Base-by-base conservation (phyloP, 805 yeast species). In the Kluyveromyces wickerhamii region DNA sequence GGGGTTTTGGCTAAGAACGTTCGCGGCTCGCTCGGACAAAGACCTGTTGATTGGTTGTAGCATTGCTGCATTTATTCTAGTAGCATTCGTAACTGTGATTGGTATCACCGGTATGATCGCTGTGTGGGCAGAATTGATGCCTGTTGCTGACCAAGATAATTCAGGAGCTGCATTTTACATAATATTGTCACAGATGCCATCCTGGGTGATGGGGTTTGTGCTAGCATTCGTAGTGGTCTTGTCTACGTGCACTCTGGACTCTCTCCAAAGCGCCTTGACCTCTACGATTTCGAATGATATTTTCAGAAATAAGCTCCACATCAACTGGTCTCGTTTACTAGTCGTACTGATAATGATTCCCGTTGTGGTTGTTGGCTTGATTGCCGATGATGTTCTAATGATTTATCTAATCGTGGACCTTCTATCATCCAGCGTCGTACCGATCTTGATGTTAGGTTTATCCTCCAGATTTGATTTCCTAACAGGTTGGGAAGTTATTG, bases 1-100 rank as follows among this genome's bases (percentile, higher is more conserved):
- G 21, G 95, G 95, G 0, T 87, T 88, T 57, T 88, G 97, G 97
- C 63, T 88, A 41, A 69, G 97, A 51, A 84, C 97, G 1, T 88
- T 88, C 65, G 95, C 97, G 5, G 79, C 95, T 5, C 74, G 74
- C 43, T 64, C 85, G 7, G 75, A 87, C 59, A 72, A 66, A 44
- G 95, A 87, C 51, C 67, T 88, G 48, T 57, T 71, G 57, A 71
- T 84, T 44, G 94, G 92, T 17, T 74, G 87, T 35, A 66, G 78
- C 3, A 63, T 88, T 40, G 95, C 96, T 0, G 71, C 88, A 0
- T 55, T 82, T 38, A 70, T 81, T 15, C 64, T 77, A 28, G 72
- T 80, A 37, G 63, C 68, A 10, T 67, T 86, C 38, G 74, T 79
- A 41, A 72, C 82, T 1, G 66, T 86, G 31, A 76, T 80, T 28